Evolutionary conservation across 2,329 filamentous ascomycete genomes (phyloP).

Genomic region (Diaporthe longicolla): DNA sequence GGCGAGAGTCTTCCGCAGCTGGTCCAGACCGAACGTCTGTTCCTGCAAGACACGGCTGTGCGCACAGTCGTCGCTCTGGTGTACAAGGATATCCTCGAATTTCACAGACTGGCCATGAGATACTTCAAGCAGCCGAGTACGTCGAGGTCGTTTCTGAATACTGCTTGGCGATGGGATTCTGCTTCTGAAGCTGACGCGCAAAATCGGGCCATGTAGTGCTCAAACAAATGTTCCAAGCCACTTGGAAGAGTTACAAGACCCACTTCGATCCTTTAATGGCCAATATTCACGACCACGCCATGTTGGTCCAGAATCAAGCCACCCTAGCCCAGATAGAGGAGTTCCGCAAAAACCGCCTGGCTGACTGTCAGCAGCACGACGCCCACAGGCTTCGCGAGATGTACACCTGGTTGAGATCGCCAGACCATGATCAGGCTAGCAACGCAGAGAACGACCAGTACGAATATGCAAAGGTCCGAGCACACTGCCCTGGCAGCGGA

Average conservation of each 20-base stretch:
- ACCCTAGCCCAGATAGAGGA: conserved; percentile 47
- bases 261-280: conserved; percentile 49
- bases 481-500: conserved; percentile 44
- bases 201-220: conserved; percentile 44
- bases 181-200: neutral
- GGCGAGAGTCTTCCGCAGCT: conserved; percentile 22
- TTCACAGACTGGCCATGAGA: conserved; percentile 28
- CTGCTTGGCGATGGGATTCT: neutral
- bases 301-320: conserved; percentile 51
- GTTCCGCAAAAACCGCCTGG: neutral
- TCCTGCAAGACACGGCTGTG: neutral
- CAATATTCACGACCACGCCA: conserved; percentile 48
- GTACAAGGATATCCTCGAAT: conserved; percentile 25
- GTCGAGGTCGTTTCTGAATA: neutral
- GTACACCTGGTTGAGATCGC: conserved; percentile 40
- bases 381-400: conserved; percentile 39
- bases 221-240: conserved; percentile 51
- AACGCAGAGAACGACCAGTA: conserved; percentile 21
- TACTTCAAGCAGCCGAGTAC: conserved; percentile 29
- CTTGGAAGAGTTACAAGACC: conserved; percentile 51
- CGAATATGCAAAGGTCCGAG: conserved; percentile 39
- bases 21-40: conserved; percentile 7
- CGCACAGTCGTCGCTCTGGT: neutral
- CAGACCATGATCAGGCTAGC: neutral
- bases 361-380: neutral